A percentile compares a stretch with the other conserved stretches of the same genome.
phyloP scores from a whole-genome alignment of 345 rosid species.

The Trapa bicornis region DNA sequence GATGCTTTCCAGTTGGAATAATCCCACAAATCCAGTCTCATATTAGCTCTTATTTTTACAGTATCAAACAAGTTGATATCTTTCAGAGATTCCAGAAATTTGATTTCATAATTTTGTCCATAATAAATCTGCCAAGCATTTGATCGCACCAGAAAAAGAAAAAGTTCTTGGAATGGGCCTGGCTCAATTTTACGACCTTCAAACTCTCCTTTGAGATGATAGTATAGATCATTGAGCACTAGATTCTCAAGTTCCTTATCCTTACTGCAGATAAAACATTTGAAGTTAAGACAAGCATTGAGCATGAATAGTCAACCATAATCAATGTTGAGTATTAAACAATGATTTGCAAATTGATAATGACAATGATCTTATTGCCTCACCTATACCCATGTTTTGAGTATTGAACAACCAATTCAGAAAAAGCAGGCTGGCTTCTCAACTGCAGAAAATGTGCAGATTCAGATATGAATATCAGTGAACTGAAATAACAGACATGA shows the following conservation, averaged over 20 bases:
- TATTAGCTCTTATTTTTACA: conserved; percentile 30
- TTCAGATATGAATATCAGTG: conserved; percentile 10
- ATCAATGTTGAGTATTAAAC: no score
- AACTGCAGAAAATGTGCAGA: conserved; percentile 32
- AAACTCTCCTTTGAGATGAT: conserved; percentile 81
- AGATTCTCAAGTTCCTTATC: conserved; percentile 53
- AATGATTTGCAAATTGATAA: background rate
- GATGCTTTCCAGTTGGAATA: conserved; percentile 66
- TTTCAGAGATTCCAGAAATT: conserved; percentile 16
- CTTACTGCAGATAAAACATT: conserved; percentile 40
- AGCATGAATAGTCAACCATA: background rate
- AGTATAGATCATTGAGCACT: conserved; percentile 60
- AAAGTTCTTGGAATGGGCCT: conserved; percentile 84
- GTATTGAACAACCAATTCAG: conserved; percentile 58
- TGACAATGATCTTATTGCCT: background rate
- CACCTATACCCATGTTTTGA: conserved; percentile 69
- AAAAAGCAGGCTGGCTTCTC: conserved; percentile 59
- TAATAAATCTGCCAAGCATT: conserved; percentile 39
- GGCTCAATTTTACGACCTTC: conserved; percentile 69
- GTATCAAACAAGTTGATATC: conserved; percentile 38
- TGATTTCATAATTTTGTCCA: conserved; percentile 22
- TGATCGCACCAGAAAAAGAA: conserved; percentile 46
- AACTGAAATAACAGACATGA: conserved; percentile 7
- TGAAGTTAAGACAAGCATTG: background rate
- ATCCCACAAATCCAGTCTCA: conserved; percentile 64